Base-by-base conservation (phyloP, 176 grass and related monocot genomes). In the Eragrostis nindensis region DNA sequence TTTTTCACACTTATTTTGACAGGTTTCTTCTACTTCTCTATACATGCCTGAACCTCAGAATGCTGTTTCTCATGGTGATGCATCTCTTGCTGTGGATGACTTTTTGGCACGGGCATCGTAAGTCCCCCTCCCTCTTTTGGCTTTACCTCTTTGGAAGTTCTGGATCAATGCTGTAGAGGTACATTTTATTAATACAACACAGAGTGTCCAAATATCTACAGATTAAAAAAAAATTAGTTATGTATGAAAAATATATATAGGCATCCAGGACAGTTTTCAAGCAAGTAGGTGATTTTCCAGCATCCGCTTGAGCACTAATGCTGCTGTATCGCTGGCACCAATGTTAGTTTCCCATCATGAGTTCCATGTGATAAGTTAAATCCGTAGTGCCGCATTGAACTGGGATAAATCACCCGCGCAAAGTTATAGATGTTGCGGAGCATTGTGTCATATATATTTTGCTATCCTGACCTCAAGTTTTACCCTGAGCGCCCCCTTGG, bases 61-160 rank as follows among this genome's bases (percentile, higher is more conserved):
- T 64, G 90, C 90, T 74, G 95, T 94, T 89, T 85, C 95, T 48
- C 95, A 98, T 89, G 95, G 95, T 40, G 95, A 98, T 81, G 74
- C 92, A 87, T 94, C 71, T 52, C 90, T 98, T 67, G 95, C 88
- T 1, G 86, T 94, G 68, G 86, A 91, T 81, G 88, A 98, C 83
- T 94, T 98, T 90, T 86, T 89, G 77, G 86, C 95, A 7, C 80
- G 92, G 56, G 49, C 90, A 72, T 86, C 17, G 48, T 90, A 76
- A 89, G 45, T 27, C 61, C 29, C 21, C 17, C 19, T 7, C 5
- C 53, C 10, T 67, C 49, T 66, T 48, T 72, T 49, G 49, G 49
- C 57, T 47, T 26, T 48, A 39, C n/a, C 45, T 29, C 46, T 83
- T 66, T 72, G 57, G 78, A 78, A 68, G 67, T 78, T 38, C 30